Base-by-base conservation (phyloP, 257 asterid species). In the Ajuga chamaepitys region DNA sequence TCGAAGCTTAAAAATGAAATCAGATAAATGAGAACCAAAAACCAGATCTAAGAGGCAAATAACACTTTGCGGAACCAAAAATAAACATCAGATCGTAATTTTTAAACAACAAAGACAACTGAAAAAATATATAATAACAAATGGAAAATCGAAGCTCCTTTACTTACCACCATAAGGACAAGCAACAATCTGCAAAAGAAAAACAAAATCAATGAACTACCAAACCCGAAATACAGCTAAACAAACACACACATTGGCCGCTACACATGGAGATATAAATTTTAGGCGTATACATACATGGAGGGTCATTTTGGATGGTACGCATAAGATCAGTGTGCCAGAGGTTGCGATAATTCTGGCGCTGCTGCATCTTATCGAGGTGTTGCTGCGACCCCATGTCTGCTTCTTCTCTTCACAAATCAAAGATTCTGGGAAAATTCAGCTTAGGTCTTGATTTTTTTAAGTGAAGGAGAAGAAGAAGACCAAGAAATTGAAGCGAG, bases 261-360 rank as follows among this genome's bases (percentile, higher is more conserved):
- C 9, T 18, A 62, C 18, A 47, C 46, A 10, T 9, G 21, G 9
- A 25, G 17, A 64, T 32, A 41, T 4, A 50, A 47, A 67, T 59
- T 7, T 13, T 30, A 51, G 7, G 51, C 2, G 28, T 4, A 73
- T 7, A 70, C 77, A 41, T 74, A 94, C 99, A 85, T 9, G 99
- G 93, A 56, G 96, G 83, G 73, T 90, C 96, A 5, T 82, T 70
- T 65, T 88, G 95, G 14, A 85, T 68, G 10, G 97, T 80, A 65
- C 83, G 62, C 91, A 77, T 80, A 26, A 94, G 99, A 88, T 94
- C 99, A 67, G 97, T 86, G 81, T 94, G 99, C 99, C 99, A 94
- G 30, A 94, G 74, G 64, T 94, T 94, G 25, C 95, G 90, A 69
- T 85, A 94, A 67, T 81, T 82, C 82, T 88, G 96, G 5, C 97